Conservation (phyloP, 1,284 basidiomycete species). For the Ceratobasidium sp. region DNA sequence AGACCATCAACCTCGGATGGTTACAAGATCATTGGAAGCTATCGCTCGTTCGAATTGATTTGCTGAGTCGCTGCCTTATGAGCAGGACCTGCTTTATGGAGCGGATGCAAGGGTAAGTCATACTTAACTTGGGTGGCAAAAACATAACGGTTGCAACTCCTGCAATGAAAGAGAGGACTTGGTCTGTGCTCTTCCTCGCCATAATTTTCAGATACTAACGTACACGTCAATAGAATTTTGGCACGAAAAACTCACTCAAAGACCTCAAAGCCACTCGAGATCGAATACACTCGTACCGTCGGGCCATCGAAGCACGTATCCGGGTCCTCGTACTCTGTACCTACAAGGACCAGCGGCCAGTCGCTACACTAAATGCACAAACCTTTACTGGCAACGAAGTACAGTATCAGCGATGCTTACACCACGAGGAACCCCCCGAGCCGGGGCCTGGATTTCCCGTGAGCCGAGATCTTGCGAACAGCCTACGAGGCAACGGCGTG, state of each 20-base stretch:
- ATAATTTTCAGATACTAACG: neutral
- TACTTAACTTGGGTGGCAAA: neutral
- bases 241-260: neutral
- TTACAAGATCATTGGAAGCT: too few relatives aligned
- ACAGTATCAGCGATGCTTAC: neutral
- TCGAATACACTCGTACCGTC: neutral
- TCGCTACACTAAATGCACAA: neutral
- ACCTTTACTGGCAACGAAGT: neutral
- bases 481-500: neutral
- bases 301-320: neutral
- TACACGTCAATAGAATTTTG: neutral
- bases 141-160: neutral
- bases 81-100: neutral
- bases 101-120: conserved; percentile 3
- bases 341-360: neutral
- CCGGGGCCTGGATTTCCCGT: neutral
- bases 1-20: neutral
- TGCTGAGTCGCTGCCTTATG: neutral
- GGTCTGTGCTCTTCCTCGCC: neutral
- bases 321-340: neutral
- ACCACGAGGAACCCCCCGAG: neutral
- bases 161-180: neutral
- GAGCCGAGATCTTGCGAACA: neutral
- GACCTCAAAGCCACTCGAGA: neutral
- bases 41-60: neutral